These are phyloP conservation scores for Leonotis leonurus DNA, from an alignment of 257 asterid species.

Conservation along the genomic window DNA sequence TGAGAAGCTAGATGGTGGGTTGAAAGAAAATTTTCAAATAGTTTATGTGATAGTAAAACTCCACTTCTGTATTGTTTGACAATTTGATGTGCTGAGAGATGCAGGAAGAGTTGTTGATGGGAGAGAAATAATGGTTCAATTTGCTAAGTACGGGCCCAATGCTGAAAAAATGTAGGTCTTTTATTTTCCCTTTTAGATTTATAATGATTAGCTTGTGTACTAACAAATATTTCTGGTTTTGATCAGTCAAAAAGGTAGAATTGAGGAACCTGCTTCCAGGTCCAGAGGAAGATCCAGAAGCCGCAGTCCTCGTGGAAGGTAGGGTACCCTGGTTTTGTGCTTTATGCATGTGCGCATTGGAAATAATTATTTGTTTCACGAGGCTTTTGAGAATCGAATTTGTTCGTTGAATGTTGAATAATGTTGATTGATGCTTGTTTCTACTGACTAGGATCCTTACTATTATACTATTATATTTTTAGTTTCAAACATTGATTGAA, in stretches of 20 bases:
- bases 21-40: not conserved
- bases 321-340: not conserved
- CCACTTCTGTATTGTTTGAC: not conserved
- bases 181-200: not conserved
- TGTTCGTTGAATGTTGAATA: not conserved
- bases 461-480: too few species aligned
- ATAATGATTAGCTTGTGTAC: not conserved
- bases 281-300: slow-evolving; percentile 61
- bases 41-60: not conserved
- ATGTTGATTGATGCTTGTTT: not conserved
- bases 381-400: not conserved
- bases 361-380: slow-evolving; percentile 28
- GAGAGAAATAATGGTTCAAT: slow-evolving; percentile 94
- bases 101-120: slow-evolving; percentile 92
- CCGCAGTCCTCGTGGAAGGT: slow-evolving; percentile 56
- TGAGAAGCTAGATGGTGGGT: slow-evolving; percentile 85
- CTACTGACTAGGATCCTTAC: too few species aligned
- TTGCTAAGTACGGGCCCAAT: slow-evolving; percentile 93
- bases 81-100: slow-evolving; percentile 33
- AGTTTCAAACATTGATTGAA: too few species aligned
- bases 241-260: slow-evolving; percentile 72
- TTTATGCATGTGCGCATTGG: not conserved
- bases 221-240: slow-evolving; percentile 1
- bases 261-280: slow-evolving; percentile 58
- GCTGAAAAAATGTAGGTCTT: slow-evolving; percentile 75